Conservation (phyloP, 1,284 basidiomycete genomes). For the Cerioporus squamosus region DNA sequence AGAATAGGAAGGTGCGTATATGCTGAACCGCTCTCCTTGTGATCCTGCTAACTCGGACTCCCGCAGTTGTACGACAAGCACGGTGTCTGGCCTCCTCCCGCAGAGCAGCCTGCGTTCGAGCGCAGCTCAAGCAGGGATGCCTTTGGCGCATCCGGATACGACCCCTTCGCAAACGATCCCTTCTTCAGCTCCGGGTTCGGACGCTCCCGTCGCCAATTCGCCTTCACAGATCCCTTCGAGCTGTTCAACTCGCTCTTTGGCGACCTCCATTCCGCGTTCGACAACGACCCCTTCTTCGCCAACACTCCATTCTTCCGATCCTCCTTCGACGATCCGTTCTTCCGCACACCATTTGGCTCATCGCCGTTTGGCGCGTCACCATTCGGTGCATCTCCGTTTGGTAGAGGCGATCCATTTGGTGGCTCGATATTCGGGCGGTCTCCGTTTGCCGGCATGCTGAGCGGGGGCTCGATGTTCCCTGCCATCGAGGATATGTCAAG, state of each 20-base stretch:
- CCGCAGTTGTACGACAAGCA: slow-evolving; percentile 66
- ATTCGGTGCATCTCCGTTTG: slow-evolving; percentile 18
- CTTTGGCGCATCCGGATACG: slow-evolving; percentile 13
- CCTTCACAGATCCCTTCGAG: slow-evolving; percentile 74
- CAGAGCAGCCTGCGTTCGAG: slow-evolving; percentile 33
- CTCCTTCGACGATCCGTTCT: slow-evolving; percentile 23
- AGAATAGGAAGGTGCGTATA: slow-evolving; percentile 43
- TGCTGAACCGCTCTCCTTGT: neutral
- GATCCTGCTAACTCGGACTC: too few species aligned
- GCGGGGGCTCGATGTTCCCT: slow-evolving; percentile 9
- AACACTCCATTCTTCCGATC: slow-evolving; percentile 24
- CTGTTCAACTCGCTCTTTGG: slow-evolving; percentile 73
- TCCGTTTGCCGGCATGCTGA: slow-evolving; percentile 7
- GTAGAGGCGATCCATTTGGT: neutral
- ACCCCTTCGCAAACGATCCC: slow-evolving; percentile 38
- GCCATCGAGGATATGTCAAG: neutral
- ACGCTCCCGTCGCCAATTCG: slow-evolving; percentile 32
- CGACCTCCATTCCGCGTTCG: slow-evolving; percentile 38
- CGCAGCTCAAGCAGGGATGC: slow-evolving; percentile 2
- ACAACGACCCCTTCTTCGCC: slow-evolving; percentile 36
- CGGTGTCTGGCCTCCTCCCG: slow-evolving; percentile 74
- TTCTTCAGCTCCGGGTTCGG: slow-evolving; percentile 36
- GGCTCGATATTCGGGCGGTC: slow-evolving; percentile 13
- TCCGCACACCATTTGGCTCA: slow-evolving; percentile 9
- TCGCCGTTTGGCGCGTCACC: slow-evolving; percentile 8